Evolutionary conservation across 768 basidiomycete species (phyloP).

Genomic region (Zangia roseola): DNA sequence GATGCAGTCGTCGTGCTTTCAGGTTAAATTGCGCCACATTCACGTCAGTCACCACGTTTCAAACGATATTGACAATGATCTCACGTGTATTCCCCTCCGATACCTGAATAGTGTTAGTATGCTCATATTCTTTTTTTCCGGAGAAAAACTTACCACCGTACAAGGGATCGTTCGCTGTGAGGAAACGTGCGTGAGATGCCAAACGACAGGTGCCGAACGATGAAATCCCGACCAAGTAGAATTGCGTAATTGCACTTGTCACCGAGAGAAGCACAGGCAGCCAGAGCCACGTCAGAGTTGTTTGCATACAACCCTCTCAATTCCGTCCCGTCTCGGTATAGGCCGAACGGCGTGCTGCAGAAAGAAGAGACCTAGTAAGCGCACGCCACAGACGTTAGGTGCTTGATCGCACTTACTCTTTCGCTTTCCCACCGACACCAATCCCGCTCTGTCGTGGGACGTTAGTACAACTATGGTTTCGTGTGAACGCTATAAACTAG

Average conservation of each 20-base stretch:
- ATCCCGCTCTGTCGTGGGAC: slow-evolving; percentile 55
- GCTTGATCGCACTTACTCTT: slow-evolving; percentile 48
- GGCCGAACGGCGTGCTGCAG: slow-evolving; percentile 66
- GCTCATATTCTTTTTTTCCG: background rate
- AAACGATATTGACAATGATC: slow-evolving; percentile 24
- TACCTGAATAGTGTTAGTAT: slow-evolving; percentile 39
- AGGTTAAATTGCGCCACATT: background rate
- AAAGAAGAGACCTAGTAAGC: slow-evolving; percentile 9
- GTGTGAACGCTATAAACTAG: background rate
- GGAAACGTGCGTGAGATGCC: slow-evolving; percentile 3
- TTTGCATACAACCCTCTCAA: slow-evolving; percentile 70
- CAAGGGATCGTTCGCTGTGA: slow-evolving; percentile 70
- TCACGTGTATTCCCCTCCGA: slow-evolving; percentile 79
- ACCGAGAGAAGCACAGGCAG: slow-evolving; percentile 65
- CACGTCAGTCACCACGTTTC: background rate
- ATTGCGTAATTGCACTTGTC: slow-evolving; percentile 74
- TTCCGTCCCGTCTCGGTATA: slow-evolving; percentile 78
- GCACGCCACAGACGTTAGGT: background rate
- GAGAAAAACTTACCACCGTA: slow-evolving; percentile 59
- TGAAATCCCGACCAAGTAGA: slow-evolving; percentile 51
- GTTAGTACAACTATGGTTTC: slow-evolving; percentile 24
- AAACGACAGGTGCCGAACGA: slow-evolving; percentile 1
- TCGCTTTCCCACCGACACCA: slow-evolving; percentile 64
- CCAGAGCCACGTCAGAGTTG: slow-evolving; percentile 61
- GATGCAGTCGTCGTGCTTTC: slow-evolving; percentile 74